Evolutionary conservation across 148 eudicot genomes (phyloP), one percentile per base, ranked within the genome.

Genomic region (Rhododendron mucronatum): DNA sequence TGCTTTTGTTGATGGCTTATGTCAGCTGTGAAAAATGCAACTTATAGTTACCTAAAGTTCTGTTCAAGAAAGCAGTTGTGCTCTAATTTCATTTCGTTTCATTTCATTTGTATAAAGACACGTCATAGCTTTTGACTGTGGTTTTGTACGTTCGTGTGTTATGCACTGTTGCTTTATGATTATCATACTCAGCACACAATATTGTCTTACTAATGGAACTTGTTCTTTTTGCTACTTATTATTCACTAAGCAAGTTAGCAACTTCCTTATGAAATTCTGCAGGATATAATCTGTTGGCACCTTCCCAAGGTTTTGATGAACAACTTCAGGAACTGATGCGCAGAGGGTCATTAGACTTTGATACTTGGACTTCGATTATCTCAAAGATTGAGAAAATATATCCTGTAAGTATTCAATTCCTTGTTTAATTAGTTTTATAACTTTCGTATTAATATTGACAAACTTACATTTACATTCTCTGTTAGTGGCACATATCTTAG

Each of bases 281-380:
- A 37, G 37, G 50, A 81, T 73, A 21, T 50, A 78, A 86, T 71
- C 48, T 65, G 61, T 50, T 88, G 87, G 35, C 45, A 83, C 16
- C 78, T 26, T 86, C 23, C 76, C 53, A 83, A 90, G 88, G 85
- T 87, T 86, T 88, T 55, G 85, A 85, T 83, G 91, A 90, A 82
- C 90, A 85, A 73, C 90, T 91, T 57, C 87, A 87, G 69, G 91
- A 92, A 82, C 63, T 91, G 84, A 81, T 91, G 84, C 88, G 90
- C 83, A 85, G 86, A 44, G 92, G 89, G 86, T 88, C 87, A 30
- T 80, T 84, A 74, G 93, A 93, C 86, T 94, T 92, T 73, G 91
- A 91, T 71, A 84, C 91, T 59, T 96, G 98, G 98, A 89, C 91
- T 88, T 81, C 86, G 44, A 88, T 96, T 82, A 91, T 96, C 80